Evolutionary conservation across 805 yeast species (phyloP).

Genomic region (Hanseniaspora clermontiae): DNA sequence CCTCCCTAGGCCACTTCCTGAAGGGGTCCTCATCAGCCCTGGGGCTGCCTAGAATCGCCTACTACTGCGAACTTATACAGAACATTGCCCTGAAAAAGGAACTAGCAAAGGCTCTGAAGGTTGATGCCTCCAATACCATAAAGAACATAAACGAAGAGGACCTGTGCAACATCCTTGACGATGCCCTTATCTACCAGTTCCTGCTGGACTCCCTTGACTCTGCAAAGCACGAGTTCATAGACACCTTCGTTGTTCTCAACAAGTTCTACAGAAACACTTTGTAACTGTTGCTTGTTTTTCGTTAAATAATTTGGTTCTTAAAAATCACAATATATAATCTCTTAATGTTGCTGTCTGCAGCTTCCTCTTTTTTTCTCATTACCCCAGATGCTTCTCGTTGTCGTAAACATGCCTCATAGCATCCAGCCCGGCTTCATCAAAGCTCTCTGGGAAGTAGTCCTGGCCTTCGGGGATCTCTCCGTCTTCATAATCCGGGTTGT

Average conservation of each 20-base stretch:
- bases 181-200: conserved; percentile 31
- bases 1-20: conserved; percentile 76
- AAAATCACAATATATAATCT: neutral
- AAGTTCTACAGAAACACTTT: conserved; percentile 33
- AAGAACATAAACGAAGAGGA: conserved; percentile 14
- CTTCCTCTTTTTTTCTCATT: conserved; percentile 15
- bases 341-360: no score
- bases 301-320: no score
- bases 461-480: conserved; percentile 54
- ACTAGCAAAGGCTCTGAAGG: conserved; percentile 23
- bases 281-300: neutral
- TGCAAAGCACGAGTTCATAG: conserved; percentile 37
- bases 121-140: conserved; percentile 2
- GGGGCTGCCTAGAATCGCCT: conserved; percentile 70
- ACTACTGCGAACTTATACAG: conserved; percentile 86
- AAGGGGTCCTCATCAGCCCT: conserved; percentile 93
- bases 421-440: conserved; percentile 21
- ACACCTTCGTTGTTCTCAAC: conserved; percentile 36
- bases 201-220: conserved; percentile 36
- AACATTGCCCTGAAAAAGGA: conserved; percentile 47
- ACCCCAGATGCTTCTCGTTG: conserved; percentile 43
- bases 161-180: conserved; percentile 19
- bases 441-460: conserved; percentile 56
- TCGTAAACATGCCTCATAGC: conserved; percentile 34
- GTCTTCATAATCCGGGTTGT: conserved; percentile 65